Conservation (phyloP, 352 stramenopile genomes). For the Pythium phragmiticola region DNA sequence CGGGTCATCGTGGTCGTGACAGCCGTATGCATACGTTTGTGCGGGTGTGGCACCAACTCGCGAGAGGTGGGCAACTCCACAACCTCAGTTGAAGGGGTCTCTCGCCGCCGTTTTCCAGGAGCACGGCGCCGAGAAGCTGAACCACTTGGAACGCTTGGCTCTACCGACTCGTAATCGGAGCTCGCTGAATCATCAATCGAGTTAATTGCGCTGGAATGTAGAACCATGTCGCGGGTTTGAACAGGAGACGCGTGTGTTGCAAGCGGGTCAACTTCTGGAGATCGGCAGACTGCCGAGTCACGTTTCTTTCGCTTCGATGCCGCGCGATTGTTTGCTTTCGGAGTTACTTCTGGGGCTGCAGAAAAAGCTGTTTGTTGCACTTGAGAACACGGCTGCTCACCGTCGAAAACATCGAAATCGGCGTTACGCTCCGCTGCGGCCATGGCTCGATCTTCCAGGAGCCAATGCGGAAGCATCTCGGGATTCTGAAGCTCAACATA, state of each 20-base stretch:
- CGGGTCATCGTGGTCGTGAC: conserved; percentile 50
- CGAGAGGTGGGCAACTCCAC: conserved; percentile 39
- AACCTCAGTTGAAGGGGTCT: conserved; percentile 32
- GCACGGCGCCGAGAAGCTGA: conserved; percentile 2
- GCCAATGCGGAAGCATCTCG: conserved; percentile 27
- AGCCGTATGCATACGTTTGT: conserved; percentile 43
- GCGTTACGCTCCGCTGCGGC: conserved; percentile 19
- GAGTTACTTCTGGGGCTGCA: background rate
- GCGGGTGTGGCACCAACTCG: conserved; percentile 50
- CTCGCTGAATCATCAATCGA: conserved; percentile 32
- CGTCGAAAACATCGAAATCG: conserved; percentile 5
- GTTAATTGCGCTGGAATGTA: conserved; percentile 29
- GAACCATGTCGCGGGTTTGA: conserved; percentile 25
- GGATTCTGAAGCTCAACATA: conserved; percentile 29
- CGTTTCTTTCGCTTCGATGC: conserved; percentile 4
- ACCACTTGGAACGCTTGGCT: conserved; percentile 1
- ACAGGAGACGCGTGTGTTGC: conserved; percentile 1
- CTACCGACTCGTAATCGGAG: conserved; percentile 35
- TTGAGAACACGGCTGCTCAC: background rate
- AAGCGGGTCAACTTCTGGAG: background rate
- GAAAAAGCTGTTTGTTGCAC: background rate
- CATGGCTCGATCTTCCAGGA: conserved; percentile 27
- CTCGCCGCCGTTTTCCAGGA: conserved; percentile 37
- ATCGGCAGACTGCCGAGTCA: background rate
- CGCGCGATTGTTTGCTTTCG: conserved; percentile 6